Evolutionary conservation across 2,329 filamentous ascomycete genomes (phyloP).

Genomic region (Rhinocladiella similis): DNA sequence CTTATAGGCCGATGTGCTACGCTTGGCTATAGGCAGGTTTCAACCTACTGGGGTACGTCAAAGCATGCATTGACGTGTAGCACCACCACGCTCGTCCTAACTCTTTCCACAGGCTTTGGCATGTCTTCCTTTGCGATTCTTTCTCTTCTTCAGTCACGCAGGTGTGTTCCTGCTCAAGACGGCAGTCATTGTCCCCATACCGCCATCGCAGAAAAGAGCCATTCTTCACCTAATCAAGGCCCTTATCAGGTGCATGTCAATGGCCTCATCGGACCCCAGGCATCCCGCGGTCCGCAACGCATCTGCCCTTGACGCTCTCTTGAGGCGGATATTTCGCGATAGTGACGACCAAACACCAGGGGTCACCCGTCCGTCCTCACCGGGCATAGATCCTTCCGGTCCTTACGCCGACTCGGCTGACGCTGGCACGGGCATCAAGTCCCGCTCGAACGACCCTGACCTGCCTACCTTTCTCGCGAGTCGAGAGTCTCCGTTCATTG

Average conservation of each 20-base stretch:
- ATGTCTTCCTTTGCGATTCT: slow-evolving; percentile 14
- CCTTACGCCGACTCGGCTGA: background rate
- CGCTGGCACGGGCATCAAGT: background rate
- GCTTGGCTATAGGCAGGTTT: slow-evolving; percentile 13
- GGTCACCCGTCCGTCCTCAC: slow-evolving; percentile 12
- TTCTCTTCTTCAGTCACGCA: slow-evolving; percentile 14
- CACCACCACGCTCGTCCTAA: background rate
- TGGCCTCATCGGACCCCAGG: slow-evolving; percentile 10
- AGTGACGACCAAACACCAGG: slow-evolving; percentile 8
- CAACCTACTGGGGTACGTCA: slow-evolving; percentile 6
- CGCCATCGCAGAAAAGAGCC: slow-evolving; percentile 16
- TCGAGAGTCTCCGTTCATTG: slow-evolving; percentile 13
- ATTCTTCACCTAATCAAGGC: slow-evolving; percentile 12
- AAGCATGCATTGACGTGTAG: background rate
- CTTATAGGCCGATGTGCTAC: slow-evolving; percentile 9
- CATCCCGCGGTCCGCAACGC: slow-evolving; percentile 16
- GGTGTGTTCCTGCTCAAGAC: slow-evolving; percentile 15
- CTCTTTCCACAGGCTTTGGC: slow-evolving; percentile 4
- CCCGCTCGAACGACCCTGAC: background rate
- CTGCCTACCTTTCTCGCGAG: slow-evolving; percentile 11
- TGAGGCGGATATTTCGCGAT: slow-evolving; percentile 13
- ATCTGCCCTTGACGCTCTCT: slow-evolving; percentile 12
- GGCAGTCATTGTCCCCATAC: slow-evolving; percentile 12
- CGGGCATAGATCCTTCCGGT: slow-evolving; percentile 1
- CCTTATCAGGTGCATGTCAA: slow-evolving; percentile 17